These are phyloP conservation scores for Penicillium sp. DNA, from an alignment of 2,329 filamentous ascomycete species.

Conservation along the genomic window DNA sequence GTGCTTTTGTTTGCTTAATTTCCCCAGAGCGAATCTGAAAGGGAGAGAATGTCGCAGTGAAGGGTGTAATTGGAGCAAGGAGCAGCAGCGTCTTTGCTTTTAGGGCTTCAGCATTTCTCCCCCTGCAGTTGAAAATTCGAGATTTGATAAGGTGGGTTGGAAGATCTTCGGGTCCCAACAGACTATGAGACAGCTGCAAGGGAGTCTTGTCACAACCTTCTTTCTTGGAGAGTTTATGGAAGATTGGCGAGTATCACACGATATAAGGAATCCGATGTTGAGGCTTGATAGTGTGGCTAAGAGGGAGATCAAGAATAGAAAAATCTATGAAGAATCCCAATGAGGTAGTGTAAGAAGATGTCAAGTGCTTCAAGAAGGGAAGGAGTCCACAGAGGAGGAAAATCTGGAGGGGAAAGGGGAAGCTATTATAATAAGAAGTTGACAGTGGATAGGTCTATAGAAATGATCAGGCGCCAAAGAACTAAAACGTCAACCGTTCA, in stretches of 20 bases:
- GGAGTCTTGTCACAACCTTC: conserved; percentile 14
- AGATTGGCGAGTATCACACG: not conserved
- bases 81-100: conserved; percentile 21
- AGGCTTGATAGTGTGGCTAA: not conserved
- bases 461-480: conserved; percentile 35
- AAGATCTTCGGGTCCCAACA: conserved; percentile 13
- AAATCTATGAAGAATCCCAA: conserved; percentile 27
- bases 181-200: conserved; percentile 28
- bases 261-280: not conserved
- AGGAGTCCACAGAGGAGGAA: conserved; percentile 12
- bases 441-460: conserved; percentile 36
- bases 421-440: conserved; percentile 28
- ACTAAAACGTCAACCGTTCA: conserved; percentile 34
- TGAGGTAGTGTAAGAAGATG: conserved; percentile 6
- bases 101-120: conserved; percentile 31
- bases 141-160: conserved; percentile 20
- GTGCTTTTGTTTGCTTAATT: conserved; percentile 30
- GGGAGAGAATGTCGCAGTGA: conserved; percentile 31
- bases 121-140: conserved; percentile 26
- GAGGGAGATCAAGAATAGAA: conserved; percentile 20
- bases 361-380: conserved; percentile 5
- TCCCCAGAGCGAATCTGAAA: conserved; percentile 30
- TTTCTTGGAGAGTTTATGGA: not conserved
- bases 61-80: conserved; percentile 27
- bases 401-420: conserved; percentile 28